phyloP scores from a whole-genome alignment of 2,329 filamentous ascomycete genomes.

The Coniochaeta prunicola region DNA sequence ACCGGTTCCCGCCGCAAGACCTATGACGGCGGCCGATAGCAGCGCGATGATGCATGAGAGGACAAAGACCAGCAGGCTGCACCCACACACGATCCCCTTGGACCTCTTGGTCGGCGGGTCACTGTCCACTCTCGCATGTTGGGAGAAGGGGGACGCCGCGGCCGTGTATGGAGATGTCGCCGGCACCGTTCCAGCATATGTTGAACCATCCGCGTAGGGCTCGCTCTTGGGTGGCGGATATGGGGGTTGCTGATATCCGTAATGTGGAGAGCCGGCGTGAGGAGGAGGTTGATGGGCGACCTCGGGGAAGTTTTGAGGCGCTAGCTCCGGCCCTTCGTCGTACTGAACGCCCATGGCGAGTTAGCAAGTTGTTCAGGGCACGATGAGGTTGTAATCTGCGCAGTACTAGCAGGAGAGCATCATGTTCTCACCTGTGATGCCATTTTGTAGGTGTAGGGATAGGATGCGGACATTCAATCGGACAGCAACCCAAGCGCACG shows the following conservation, averaged over 20 bases:
- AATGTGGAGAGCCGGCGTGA: background rate
- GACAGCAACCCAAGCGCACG: background rate
- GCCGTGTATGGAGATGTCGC: background rate
- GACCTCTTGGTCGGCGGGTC: slow-evolving; percentile 1
- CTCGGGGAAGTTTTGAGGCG: slow-evolving; percentile 16
- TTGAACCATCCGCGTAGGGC: background rate
- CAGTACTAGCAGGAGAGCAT: background rate
- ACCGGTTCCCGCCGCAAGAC: slow-evolving; percentile 35
- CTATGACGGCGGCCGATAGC: slow-evolving; percentile 32
- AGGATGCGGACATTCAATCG: background rate
- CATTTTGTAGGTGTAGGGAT: background rate
- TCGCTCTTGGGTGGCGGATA: background rate
- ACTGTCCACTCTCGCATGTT: background rate
- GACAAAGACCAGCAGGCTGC: slow-evolving; percentile 29
- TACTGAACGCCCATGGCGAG: slow-evolving; percentile 4
- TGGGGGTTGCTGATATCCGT: slow-evolving; percentile 6
- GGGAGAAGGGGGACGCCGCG: background rate
- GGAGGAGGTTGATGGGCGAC: slow-evolving; percentile 3
- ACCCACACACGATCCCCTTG: slow-evolving; percentile 24
- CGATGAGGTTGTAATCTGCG: background rate
- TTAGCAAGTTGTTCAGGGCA: background rate
- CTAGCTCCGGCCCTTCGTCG: slow-evolving; percentile 12
- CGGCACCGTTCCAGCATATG: background rate
- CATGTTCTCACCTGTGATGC: background rate
- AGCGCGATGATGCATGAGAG: slow-evolving; percentile 32